A percentile compares a stretch with the other conserved stretches of the same genome.
These are phyloP conservation scores for Ilex asprella DNA, from an alignment of 257 asterid species.

Conservation along the genomic window DNA sequence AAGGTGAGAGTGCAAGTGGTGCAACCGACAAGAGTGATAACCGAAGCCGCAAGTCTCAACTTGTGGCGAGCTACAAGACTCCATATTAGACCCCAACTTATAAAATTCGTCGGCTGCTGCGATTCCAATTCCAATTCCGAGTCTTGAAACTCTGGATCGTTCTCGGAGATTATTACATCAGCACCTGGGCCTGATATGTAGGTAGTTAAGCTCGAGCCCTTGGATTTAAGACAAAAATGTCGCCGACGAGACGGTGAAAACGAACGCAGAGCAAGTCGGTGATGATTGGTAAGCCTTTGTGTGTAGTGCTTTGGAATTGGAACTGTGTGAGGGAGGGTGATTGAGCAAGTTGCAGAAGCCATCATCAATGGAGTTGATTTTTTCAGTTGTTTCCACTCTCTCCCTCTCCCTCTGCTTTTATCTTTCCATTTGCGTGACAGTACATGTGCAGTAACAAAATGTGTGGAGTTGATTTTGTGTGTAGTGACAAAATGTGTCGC, in stretches of 20 bases:
- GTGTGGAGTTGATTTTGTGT: too few relatives aligned
- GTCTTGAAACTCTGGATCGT: constrained; percentile 50
- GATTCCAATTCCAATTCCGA: constrained; percentile 19
- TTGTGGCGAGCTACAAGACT: constrained; percentile 58
- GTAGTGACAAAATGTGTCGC: too few relatives aligned
- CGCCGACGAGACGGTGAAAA: neutral
- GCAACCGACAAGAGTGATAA: constrained; percentile 58
- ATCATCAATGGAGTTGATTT: neutral
- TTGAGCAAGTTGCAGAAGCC: neutral
- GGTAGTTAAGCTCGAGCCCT: neutral
- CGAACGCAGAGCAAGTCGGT: neutral
- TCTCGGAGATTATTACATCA: constrained; percentile 61
- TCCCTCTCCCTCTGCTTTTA: too few relatives aligned
- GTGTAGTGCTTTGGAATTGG: neutral
- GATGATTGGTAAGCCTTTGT: neutral
- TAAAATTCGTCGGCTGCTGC: constrained; percentile 44
- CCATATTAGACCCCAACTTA: constrained; percentile 86
- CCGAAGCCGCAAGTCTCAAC: constrained; percentile 53
- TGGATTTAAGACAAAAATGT: neutral
- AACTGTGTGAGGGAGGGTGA: neutral
- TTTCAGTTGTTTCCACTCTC: too few relatives aligned
- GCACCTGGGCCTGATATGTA: constrained; percentile 76
- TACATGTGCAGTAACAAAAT: too few relatives aligned
- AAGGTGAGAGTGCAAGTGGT: constrained; percentile 69
- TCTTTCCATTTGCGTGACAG: too few relatives aligned